These are phyloP conservation scores for Opeltia flavorubescens DNA, from an alignment of 495 filamentous ascomycete species.

Conservation along the genomic window DNA sequence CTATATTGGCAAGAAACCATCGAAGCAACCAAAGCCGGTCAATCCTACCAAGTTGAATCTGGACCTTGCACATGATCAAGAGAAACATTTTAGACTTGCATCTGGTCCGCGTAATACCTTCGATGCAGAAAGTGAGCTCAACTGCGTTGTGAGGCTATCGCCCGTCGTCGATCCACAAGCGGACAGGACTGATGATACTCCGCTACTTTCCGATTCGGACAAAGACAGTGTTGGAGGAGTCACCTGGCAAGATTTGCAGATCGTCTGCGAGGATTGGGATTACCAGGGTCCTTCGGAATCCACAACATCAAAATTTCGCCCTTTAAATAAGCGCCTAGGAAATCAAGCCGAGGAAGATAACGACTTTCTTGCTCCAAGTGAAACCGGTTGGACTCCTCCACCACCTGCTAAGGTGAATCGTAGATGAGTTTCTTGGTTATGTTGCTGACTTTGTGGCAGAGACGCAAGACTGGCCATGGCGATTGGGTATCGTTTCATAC, in stretches of 20 bases:
- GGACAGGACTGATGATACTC: constrained; percentile 36
- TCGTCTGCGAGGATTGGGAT: constrained; percentile 78
- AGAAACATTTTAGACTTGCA: constrained; percentile 59
- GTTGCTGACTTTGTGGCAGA: constrained; percentile 27
- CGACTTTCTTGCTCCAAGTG: background rate
- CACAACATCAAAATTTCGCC: background rate
- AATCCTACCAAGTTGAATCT: constrained; percentile 76
- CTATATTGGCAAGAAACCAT: constrained; percentile 52
- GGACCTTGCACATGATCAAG: constrained; percentile 68
- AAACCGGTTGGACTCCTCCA: constrained; percentile 4
- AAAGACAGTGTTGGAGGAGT: constrained; percentile 52
- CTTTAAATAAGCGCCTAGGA: background rate
- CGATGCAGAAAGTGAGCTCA: constrained; percentile 37
- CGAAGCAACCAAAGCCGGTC: constrained; percentile 64
- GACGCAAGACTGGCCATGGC: constrained; percentile 30
- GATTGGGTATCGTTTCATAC: constrained; percentile 29
- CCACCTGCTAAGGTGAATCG: background rate
- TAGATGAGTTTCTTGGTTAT: background rate
- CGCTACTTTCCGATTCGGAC: constrained; percentile 35
- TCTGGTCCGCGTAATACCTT: constrained; percentile 40
- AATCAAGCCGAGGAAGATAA: background rate
- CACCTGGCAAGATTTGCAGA: constrained; percentile 58
- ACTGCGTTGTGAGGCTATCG: constrained; percentile 40
- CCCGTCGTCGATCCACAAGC: constrained; percentile 34
- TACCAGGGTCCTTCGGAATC: constrained; percentile 29